phyloP scores from a whole-genome alignment of 768 basidiomycete genomes.

The Boletus tomentosulus region DNA sequence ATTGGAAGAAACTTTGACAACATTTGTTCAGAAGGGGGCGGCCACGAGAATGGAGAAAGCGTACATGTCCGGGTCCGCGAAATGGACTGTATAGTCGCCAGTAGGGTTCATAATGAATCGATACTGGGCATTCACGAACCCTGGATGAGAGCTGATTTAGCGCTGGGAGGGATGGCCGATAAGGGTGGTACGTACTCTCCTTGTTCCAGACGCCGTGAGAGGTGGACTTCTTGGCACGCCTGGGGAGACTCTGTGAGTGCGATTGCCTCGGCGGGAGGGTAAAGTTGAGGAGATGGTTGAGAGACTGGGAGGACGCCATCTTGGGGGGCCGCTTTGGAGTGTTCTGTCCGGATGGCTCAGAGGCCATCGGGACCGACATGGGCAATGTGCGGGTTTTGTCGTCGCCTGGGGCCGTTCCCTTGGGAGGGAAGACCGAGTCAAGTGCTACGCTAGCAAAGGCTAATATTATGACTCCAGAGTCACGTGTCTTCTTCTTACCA shows the following conservation, averaged over 20 bases:
- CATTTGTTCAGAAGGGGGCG: neutral
- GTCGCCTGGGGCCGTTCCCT: slow-evolving; percentile 41
- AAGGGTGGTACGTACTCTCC: slow-evolving; percentile 67
- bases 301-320: slow-evolving; percentile 61
- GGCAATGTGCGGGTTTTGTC: slow-evolving; percentile 1
- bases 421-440: slow-evolving; percentile 38
- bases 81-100: slow-evolving; percentile 91
- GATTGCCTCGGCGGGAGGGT: slow-evolving; percentile 83
- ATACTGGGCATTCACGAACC: slow-evolving; percentile 95
- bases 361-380: slow-evolving; percentile 29
- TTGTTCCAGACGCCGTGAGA: slow-evolving; percentile 76
- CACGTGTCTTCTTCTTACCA: slow-evolving; percentile 21
- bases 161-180: slow-evolving; percentile 11
- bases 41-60: slow-evolving; percentile 28
- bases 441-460: neutral
- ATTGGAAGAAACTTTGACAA: slow-evolving; percentile 77
- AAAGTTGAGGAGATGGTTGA: slow-evolving; percentile 91
- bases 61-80: slow-evolving; percentile 96
- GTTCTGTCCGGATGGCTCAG: slow-evolving; percentile 23
- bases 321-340: slow-evolving; percentile 60
- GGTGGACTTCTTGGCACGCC: slow-evolving; percentile 71
- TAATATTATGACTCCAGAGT: slow-evolving; percentile 22
- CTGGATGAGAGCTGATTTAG: slow-evolving; percentile 38
- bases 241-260: slow-evolving; percentile 55
- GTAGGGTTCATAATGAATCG: slow-evolving; percentile 92